Conservation (phyloP, 352 stramenopile species). For the Phytophthora colocasiae region DNA sequence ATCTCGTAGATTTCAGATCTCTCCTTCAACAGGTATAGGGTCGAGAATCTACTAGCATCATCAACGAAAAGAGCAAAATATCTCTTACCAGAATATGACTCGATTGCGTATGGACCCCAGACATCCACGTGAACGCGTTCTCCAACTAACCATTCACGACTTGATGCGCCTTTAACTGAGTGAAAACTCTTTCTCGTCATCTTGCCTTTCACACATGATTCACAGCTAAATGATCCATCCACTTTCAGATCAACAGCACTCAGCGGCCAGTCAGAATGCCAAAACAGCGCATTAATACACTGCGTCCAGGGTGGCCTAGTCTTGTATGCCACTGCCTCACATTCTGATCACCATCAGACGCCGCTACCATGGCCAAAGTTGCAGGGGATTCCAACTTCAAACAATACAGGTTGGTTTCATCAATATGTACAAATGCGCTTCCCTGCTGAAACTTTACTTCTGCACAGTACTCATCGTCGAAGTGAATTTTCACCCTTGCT, state of each 20-base stretch:
- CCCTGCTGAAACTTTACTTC: too few species aligned
- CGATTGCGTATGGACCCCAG: constrained; percentile 21
- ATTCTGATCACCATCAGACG: background rate
- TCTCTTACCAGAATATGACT: constrained; percentile 17
- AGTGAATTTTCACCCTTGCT: too few species aligned
- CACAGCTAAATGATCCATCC: constrained; percentile 4
- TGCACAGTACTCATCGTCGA: too few species aligned
- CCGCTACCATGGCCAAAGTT: background rate
- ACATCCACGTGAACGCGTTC: constrained; percentile 24
- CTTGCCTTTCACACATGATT: constrained; percentile 15
- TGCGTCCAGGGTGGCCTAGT: constrained; percentile 10
- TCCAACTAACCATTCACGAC: constrained; percentile 11
- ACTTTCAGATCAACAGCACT: background rate
- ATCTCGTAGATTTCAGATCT: constrained; percentile 22
- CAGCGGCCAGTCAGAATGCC: background rate
- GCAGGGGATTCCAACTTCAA: background rate
- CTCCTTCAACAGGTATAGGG: constrained; percentile 15
- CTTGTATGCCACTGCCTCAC: constrained; percentile 5
- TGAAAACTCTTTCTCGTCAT: constrained; percentile 17
- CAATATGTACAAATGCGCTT: background rate
- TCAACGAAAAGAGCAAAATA: constrained; percentile 35
- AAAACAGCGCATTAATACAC: constrained; percentile 17
- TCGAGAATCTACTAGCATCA: constrained; percentile 22
- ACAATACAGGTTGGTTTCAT: constrained; percentile 13
- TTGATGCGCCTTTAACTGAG: background rate